Evolutionary conservation across 2,329 filamentous ascomycete species (phyloP).

Genomic region (Aspergillus fijiensis): DNA sequence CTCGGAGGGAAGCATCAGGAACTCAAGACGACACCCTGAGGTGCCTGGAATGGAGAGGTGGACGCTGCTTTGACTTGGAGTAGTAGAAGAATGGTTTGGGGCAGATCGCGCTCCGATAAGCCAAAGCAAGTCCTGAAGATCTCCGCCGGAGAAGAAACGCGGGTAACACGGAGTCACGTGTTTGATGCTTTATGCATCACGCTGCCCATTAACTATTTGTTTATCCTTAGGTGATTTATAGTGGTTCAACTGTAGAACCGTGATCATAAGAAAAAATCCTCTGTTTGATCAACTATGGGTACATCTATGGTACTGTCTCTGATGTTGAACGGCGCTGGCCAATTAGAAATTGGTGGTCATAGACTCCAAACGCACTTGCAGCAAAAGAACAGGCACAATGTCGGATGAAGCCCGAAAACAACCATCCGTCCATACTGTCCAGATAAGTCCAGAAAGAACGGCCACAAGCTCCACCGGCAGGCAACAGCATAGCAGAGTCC

Average conservation of each 20-base stretch:
- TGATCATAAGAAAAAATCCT: conserved; percentile 2
- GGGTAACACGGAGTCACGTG: conserved; percentile 4
- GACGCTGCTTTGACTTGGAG: neutral
- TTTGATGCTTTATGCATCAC: neutral
- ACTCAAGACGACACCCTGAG: neutral
- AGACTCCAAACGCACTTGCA: conserved; percentile 12
- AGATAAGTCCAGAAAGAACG: neutral
- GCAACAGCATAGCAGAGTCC: neutral
- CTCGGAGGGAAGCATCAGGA: conserved; percentile 34
- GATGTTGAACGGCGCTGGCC: conserved; percentile 20
- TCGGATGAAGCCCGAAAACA: neutral
- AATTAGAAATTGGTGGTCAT: conserved; percentile 12
- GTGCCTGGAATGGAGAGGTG: neutral
- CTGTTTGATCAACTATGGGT: conserved; percentile 29
- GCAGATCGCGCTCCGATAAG: neutral
- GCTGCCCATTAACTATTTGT: no score
- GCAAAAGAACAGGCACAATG: neutral
- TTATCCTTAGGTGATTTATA: neutral
- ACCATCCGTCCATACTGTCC: neutral
- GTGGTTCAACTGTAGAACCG: no score
- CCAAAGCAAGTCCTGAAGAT: neutral
- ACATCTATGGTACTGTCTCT: conserved; percentile 37
- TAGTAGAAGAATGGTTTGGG: neutral
- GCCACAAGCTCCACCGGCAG: neutral
- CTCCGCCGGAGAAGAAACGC: neutral